Evolutionary conservation across 192 early-diverging fungal genomes (phyloP).

Genomic region (Dissophora globulifera): DNA sequence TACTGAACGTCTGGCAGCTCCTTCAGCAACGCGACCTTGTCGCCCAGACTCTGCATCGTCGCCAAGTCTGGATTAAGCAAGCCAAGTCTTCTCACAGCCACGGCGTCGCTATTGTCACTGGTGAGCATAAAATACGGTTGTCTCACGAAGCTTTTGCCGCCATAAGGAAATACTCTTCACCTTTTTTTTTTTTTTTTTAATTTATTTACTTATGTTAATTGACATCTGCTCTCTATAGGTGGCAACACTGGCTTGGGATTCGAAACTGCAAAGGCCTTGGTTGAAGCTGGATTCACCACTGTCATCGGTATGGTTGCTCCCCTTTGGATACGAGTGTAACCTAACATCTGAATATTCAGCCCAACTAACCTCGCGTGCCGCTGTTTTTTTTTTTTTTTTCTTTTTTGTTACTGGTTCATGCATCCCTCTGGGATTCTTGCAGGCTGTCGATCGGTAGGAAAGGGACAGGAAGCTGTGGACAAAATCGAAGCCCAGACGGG

Average conservation of each 20-base stretch:
- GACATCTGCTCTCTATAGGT: slow-evolving; percentile 34
- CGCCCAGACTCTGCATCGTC: slow-evolving; percentile 15
- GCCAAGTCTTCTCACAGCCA: background rate
- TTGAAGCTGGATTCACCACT: slow-evolving; percentile 61
- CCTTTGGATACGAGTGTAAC: no score
- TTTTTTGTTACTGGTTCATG: background rate
- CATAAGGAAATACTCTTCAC: background rate
- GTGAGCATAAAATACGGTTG: background rate
- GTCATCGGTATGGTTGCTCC: slow-evolving; percentile 48
- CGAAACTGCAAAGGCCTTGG: slow-evolving; percentile 67
- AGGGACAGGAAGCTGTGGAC: slow-evolving; percentile 30
- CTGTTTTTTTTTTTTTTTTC: no score
- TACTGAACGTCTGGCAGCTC: slow-evolving; percentile 38
- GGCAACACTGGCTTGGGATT: slow-evolving; percentile 71
- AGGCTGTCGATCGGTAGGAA: slow-evolving; percentile 43
- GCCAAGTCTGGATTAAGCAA: slow-evolving; percentile 45
- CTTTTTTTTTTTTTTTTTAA: background rate
- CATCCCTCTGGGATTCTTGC: background rate
- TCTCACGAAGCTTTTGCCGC: background rate
- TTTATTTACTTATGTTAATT: background rate
- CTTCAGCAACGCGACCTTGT: slow-evolving; percentile 22
- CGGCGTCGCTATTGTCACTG: slow-evolving; percentile 37
- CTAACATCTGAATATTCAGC: no score
- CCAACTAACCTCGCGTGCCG: no score
- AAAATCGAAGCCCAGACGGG: slow-evolving; percentile 47